phyloP scores from a whole-genome alignment of 1,284 basidiomycete species.

The Microbotryum saponariae region DNA sequence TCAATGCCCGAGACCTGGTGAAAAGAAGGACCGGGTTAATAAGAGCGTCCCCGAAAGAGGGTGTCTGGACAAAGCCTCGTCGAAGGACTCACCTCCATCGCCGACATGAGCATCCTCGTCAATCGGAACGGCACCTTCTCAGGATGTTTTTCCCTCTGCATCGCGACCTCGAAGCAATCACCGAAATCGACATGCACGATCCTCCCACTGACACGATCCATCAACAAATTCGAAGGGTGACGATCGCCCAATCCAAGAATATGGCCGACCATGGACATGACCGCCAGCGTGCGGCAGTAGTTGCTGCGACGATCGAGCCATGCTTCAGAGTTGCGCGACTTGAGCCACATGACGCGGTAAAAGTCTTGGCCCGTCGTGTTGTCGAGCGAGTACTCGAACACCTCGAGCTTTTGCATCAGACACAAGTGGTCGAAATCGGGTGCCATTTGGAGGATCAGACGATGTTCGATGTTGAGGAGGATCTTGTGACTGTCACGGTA shows the following conservation, averaged over 20 bases:
- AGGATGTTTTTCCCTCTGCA: constrained; percentile 69
- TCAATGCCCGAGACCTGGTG: constrained; percentile 86
- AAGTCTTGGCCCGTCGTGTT: constrained; percentile 98
- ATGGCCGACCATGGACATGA: constrained; percentile 93
- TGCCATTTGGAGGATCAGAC: constrained; percentile 99
- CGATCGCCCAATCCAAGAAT: constrained; percentile 97
- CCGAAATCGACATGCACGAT: constrained; percentile 94
- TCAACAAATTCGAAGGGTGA: constrained; percentile 90
- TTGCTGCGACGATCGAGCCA: constrained; percentile 97
- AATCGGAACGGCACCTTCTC: constrained; percentile 98
- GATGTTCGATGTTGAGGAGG: constrained; percentile 93
- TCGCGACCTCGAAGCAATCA: constrained; percentile 45
- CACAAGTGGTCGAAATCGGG: constrained; percentile 96
- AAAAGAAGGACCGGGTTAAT: neutral
- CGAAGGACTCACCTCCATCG: constrained; percentile 75
- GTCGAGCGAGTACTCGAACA: constrained; percentile 97
- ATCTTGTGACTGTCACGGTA: constrained; percentile 88
- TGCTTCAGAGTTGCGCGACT: constrained; percentile 88
- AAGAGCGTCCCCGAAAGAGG: neutral
- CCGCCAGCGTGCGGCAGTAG: constrained; percentile 89
- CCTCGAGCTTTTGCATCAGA: constrained; percentile 94
- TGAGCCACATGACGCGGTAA: constrained; percentile 97
- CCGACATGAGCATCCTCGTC: constrained; percentile 96
- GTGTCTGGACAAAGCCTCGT: neutral
- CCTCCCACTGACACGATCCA: constrained; percentile 88